Base-by-base conservation (phyloP, 2,329 filamentous ascomycete species). In the Paramyrothecium roridum region DNA sequence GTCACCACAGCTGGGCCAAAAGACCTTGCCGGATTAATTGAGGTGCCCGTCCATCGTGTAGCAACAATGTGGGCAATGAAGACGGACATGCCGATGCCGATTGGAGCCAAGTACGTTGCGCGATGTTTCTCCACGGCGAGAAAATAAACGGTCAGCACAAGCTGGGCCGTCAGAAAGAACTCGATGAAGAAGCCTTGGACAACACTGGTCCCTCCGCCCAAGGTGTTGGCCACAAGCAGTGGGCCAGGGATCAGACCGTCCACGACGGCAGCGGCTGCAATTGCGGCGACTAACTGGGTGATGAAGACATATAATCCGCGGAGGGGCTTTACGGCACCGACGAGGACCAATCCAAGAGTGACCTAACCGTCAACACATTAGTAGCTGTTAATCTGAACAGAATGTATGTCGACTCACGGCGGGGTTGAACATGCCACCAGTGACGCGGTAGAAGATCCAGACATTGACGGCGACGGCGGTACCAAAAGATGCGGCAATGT, bases 71-170 rank as follows among this genome's bases (percentile, higher is more conserved):
- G 72, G 6, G 74, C 73, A 47, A 91, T 80, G 68, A 91, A 91
- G 53, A 91, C 78, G 0, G 87, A 77, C 2, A 90, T 70, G 1
- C 89, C 89, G 61, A 92, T 90, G 13, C 86, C 87, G 3, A 91
- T 73, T 0, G 89, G 88, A 0, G 88, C 88, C 1, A 91, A 72
- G 65, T 80, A 90, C 0, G 88, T 91, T 2, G 84, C 83, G 48
- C 86, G 85, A 68, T 91, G 87, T 72, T 91, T 91, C 67, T 90
- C 87, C 3, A 84, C 83, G 0, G 87, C 87, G 48, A 90, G 77
- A 81, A 90, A 87, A 67, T 86, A 82, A 30, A 89, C 82, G 3
- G 85, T 81, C 53, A 89, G 75, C 8, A 88, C 80, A 11, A 89
- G 75, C 65, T 87, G 78, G 0, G 83, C 74, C 0, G 86, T 89